Conservation (phyloP, 2,329 filamentous ascomycete species). For the Penicillium sp. region DNA sequence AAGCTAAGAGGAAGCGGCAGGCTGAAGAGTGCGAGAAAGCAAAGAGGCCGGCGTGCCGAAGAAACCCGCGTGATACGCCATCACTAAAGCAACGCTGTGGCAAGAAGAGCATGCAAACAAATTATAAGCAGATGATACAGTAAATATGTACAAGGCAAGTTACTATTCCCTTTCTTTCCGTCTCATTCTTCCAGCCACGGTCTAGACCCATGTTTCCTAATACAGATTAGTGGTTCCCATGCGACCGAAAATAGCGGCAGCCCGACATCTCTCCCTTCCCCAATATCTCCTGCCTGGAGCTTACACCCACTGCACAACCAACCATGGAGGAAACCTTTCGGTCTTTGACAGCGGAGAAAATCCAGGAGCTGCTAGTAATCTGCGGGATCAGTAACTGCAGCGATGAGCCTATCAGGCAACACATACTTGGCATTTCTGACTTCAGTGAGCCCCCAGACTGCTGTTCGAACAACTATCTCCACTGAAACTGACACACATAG, state of each 20-base stretch:
- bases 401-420: constrained; percentile 5
- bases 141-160: too few species aligned
- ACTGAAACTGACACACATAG: constrained; percentile 1
- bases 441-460: constrained; percentile 3
- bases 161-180: constrained; percentile 1
- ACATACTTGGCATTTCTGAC: constrained; percentile 5
- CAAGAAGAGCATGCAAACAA: too few species aligned
- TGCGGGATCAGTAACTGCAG: constrained; percentile 2
- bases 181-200: constrained; percentile 1
- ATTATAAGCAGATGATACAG: too few species aligned
- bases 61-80: too few species aligned
- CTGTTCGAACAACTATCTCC: too few species aligned
- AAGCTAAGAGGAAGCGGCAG: too few species aligned
- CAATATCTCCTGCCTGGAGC: too few species aligned
- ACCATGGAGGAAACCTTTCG: constrained; percentile 6
- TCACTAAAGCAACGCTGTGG: too few species aligned
- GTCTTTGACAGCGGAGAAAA: constrained; percentile 6
- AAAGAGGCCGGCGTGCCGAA: too few species aligned
- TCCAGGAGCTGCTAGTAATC: background rate
- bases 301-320: too few species aligned
- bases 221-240: constrained; percentile 3
- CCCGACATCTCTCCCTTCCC: too few species aligned
- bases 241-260: constrained; percentile 3
- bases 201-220: constrained; percentile 7
- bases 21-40: too few species aligned